These are phyloP conservation scores for Echinochloa phyllopogon DNA, from an alignment of 176 grass and related monocot species.

Conservation along the genomic window DNA sequence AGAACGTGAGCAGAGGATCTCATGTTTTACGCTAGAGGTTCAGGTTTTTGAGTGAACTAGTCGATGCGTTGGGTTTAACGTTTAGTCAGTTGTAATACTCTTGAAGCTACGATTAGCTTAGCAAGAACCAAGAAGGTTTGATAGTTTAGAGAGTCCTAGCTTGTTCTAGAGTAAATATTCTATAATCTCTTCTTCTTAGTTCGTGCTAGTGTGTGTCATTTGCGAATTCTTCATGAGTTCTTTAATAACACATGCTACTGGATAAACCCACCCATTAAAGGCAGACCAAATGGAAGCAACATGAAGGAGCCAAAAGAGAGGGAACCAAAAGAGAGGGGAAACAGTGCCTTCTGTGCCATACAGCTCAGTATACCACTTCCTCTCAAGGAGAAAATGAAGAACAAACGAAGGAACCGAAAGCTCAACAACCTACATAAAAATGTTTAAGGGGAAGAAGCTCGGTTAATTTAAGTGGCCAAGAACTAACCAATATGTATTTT, in stretches of 20 bases:
- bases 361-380: neutral
- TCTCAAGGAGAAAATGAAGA: neutral
- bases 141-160: neutral
- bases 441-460: neutral
- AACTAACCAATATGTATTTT: neutral
- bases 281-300: neutral
- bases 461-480: neutral
- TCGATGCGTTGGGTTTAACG: neutral
- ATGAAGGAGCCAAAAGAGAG: neutral
- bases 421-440: neutral
- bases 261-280: neutral
- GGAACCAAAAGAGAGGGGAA: neutral
- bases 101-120: neutral
- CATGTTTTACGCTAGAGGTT: neutral
- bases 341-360: neutral
- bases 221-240: neutral
- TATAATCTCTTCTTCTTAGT: neutral
- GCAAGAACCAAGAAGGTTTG: neutral
- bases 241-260: neutral
- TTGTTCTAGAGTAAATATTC: neutral
- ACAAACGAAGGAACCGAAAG: neutral
- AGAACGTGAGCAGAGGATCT: neutral
- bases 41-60: neutral
- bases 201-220: neutral
- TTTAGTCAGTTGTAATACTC: neutral